Percentiles rank a stretch among this genome's conserved stretches.
Evolutionary conservation across 2,329 filamentous ascomycete species (phyloP).

Genomic region (Colletotrichum paranaense): DNA sequence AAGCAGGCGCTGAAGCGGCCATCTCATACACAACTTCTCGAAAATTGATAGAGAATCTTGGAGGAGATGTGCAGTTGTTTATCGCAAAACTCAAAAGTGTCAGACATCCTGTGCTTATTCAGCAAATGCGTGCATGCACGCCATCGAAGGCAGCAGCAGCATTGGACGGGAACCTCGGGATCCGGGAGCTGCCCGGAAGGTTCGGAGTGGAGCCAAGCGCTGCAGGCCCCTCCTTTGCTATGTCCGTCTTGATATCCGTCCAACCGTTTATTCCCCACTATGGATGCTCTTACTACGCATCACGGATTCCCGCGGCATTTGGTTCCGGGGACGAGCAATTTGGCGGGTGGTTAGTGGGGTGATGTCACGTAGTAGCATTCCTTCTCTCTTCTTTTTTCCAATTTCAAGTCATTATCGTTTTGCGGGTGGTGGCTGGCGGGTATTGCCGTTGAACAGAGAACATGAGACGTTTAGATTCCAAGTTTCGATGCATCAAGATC

Average conservation of each 20-base stretch:
- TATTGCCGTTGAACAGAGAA: background rate
- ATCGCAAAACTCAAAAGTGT: background rate
- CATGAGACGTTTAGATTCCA: background rate
- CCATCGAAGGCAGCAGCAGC: background rate
- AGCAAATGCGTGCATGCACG: background rate
- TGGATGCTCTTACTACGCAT: background rate
- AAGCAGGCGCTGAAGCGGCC: background rate
- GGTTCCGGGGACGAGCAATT: background rate
- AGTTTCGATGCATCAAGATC: background rate
- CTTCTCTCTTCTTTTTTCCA: background rate
- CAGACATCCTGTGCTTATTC: constrained; percentile 9
- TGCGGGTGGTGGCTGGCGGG: background rate
- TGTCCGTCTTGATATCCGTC: background rate
- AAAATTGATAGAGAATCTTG: background rate
- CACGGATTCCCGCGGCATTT: background rate
- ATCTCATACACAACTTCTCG: background rate
- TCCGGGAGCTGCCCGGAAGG: background rate
- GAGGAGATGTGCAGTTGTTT: background rate
- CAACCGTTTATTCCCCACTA: background rate
- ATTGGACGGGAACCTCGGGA: background rate
- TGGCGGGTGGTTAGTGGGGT: too few relatives aligned
- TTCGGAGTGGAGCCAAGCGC: constrained; percentile 16
- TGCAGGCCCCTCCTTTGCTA: background rate
- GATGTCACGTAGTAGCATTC: background rate
- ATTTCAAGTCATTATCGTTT: accelerated